These are phyloP conservation scores for Mycena polygramma DNA, from an alignment of 768 basidiomycete species.

Conservation along the genomic window DNA sequence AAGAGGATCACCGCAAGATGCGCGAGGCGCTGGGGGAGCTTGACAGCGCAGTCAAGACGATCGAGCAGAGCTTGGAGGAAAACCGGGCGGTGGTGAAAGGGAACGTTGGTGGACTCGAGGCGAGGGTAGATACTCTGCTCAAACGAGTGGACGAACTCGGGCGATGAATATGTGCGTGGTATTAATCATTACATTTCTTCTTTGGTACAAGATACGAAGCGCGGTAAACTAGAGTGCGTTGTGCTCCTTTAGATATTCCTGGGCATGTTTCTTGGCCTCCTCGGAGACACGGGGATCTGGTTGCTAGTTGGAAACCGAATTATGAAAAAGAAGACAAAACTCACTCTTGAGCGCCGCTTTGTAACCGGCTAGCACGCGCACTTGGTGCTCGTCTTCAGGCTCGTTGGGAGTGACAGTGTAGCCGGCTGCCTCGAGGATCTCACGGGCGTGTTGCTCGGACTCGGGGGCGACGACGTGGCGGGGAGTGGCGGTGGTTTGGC, in stretches of 20 bases:
- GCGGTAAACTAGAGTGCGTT: conserved; percentile 31
- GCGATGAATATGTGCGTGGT: conserved; percentile 23
- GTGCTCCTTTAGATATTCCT: conserved; percentile 51
- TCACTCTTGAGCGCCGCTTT: conserved; percentile 67
- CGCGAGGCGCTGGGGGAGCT: conserved; percentile 77
- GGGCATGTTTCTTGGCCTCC: conserved; percentile 64
- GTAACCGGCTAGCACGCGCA: conserved; percentile 66
- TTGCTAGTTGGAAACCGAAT: background rate
- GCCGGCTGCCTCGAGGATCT: conserved; percentile 62
- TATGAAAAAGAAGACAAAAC: conserved; percentile 25
- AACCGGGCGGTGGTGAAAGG: conserved; percentile 79
- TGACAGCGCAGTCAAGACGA: conserved; percentile 71
- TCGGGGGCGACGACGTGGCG: too few species aligned
- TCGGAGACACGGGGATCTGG: conserved; percentile 61
- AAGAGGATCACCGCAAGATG: conserved; percentile 78
- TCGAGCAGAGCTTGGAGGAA: conserved; percentile 82
- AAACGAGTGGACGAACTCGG: conserved; percentile 58
- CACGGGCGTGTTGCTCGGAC: conserved; percentile 63
- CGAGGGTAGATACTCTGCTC: conserved; percentile 56
- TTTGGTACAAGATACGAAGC: background rate
- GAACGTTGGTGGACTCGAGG: conserved; percentile 81
- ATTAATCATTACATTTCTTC: conserved; percentile 4
- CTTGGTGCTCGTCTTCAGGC: conserved; percentile 52
- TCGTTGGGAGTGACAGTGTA: conserved; percentile 44
- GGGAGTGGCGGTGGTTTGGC: conserved; percentile 48